These are phyloP conservation scores for Calonectria hongkongensis DNA, from an alignment of 2,329 filamentous ascomycete species.

Conservation along the genomic window DNA sequence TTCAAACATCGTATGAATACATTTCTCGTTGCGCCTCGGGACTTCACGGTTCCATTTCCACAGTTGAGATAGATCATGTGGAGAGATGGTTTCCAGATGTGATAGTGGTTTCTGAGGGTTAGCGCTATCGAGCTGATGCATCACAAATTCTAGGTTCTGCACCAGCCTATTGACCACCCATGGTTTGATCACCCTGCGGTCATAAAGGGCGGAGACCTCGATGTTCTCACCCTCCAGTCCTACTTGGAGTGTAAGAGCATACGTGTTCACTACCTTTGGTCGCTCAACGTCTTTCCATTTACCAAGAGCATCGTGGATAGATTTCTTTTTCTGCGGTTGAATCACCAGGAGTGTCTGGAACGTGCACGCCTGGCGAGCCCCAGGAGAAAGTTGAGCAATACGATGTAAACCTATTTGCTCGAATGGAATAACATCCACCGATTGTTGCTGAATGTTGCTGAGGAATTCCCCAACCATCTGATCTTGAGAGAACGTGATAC, in stretches of 20 bases:
- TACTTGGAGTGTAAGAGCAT: constrained; percentile 27
- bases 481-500: constrained; percentile 51
- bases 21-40: constrained; percentile 43
- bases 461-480: constrained; percentile 62
- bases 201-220: constrained; percentile 11
- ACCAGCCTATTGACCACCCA: constrained; percentile 1
- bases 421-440: constrained; percentile 36
- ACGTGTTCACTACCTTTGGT: constrained; percentile 8
- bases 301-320: background rate
- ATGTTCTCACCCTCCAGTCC: constrained; percentile 13
- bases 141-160: constrained; percentile 28
- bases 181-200: constrained; percentile 9
- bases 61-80: constrained; percentile 42
- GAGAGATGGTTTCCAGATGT: background rate
- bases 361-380: background rate
- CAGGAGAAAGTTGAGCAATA: constrained; percentile 23
- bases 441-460: constrained; percentile 49
- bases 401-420: constrained; percentile 41
- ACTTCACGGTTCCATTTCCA: constrained; percentile 41
- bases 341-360: constrained; percentile 41
- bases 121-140: constrained; percentile 19
- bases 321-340: background rate
- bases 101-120: background rate
- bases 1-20: constrained; percentile 43
- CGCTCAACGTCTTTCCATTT: background rate